Conservation (phyloP, 2,329 filamentous ascomycete genomes). For the Botrytis cinerea region DNA sequence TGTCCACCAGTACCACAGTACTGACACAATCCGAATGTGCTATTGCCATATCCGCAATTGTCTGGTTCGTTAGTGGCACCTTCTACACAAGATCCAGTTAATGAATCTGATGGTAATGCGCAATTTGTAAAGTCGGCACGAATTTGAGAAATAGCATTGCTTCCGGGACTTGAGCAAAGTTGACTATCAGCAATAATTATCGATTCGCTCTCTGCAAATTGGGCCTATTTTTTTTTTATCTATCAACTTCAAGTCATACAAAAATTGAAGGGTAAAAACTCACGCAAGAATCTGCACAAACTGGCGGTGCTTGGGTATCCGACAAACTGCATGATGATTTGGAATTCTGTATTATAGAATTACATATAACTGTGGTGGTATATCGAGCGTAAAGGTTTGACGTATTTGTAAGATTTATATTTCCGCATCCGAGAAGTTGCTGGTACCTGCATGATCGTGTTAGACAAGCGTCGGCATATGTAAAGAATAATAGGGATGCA, state of each 20-base stretch:
- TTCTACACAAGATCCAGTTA: constrained; percentile 74
- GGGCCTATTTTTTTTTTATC: constrained; percentile 53
- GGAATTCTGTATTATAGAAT: constrained; percentile 90
- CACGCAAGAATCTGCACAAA: constrained; percentile 90
- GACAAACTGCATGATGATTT: constrained; percentile 67
- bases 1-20: constrained; percentile 82
- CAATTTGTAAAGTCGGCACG: constrained; percentile 92
- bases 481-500: constrained; percentile 38
- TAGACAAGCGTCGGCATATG: constrained; percentile 37
- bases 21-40: constrained; percentile 75
- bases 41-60: constrained; percentile 82
- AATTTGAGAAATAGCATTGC: constrained; percentile 72
- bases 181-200: constrained; percentile 73
- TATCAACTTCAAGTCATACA: constrained; percentile 39
- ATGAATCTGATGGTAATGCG: constrained; percentile 75
- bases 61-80: constrained; percentile 78
- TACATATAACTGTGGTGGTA: constrained; percentile 89
- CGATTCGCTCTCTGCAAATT: constrained; percentile 86
- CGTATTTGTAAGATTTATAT: constrained; percentile 75
- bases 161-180: constrained; percentile 68
- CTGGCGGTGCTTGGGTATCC: constrained; percentile 63
- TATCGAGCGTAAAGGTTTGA: constrained; percentile 88
- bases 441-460: constrained; percentile 65
- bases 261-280: constrained; percentile 41
- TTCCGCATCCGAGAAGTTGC: constrained; percentile 75